Base-by-base conservation (phyloP, 495 filamentous ascomycete species). In the Penicillium maclennaniae region DNA sequence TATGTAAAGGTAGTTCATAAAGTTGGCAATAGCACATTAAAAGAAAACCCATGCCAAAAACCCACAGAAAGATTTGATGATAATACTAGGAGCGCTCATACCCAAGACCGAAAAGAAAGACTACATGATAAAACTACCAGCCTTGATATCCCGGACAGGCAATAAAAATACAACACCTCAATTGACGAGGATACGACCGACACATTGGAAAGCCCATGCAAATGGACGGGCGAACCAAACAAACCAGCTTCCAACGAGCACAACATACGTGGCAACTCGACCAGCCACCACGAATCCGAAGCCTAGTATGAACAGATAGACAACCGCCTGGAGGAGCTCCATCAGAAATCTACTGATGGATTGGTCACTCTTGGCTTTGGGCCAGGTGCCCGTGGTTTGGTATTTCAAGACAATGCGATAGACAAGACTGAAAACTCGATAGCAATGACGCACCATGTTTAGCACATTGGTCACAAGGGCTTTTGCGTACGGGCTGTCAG, bases 141-240 rank as follows among this genome's bases (percentile, higher is more conserved):
- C 31, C 31, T 3, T 3, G 9, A 34, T 12, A 12, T 12, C 31
- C 10, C 31, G 15, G 8, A 14, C 31, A 10, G 31, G 31, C 3
- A 4, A 34, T 34, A 34, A 34, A 34, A 23, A 27, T n/a, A 16
- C 8, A n/a, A 3, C 16, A 38, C 23, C 54, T 40, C 38, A 40
- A 20, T 40, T 39, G 8, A 58, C 44, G 37, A 76, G 28, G 45
- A 60, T 63, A 46, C 61, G 61, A 16, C 62, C 65, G 20, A 74
- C 36, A 23, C 56, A 51, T 9, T 71, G 63, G 25, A 75, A 63
- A 10, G 60, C 49, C 66, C 68, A 73, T 0, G 59, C 66, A 62
- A 77, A 68, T 6, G 74, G 74, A 23, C 54, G 66, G 1, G 59
- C 61, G 47, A 77, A 68, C 74, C 74, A 77, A 6, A 72, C 40